Base-by-base conservation (phyloP, 371 early-diverging fungal genomes). In the Mortierella sp. region DNA sequence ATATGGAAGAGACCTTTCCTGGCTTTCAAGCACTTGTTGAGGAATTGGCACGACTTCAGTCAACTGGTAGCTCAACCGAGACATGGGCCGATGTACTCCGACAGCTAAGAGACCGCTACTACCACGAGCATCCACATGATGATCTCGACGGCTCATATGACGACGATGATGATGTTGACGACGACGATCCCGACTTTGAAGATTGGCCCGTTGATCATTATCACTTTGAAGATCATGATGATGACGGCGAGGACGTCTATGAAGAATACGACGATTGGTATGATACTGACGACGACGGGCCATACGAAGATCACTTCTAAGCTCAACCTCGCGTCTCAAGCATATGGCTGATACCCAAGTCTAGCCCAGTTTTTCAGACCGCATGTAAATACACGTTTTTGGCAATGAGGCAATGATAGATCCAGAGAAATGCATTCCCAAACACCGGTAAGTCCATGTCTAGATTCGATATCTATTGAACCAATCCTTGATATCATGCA, bases 261-360 rank as follows among this genome's bases (percentile, higher is more conserved):
- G 52, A 60, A 19, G 53, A 51, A 13, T 46, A 62, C 31, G 48
- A 25, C 1, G 44, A 46, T 21, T 17, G 14, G 21, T 58, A 44
- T 31, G 21, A 49, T 10, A 14, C 10, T 6, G 31, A 44, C 10
- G 43, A 49, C 28, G 14, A 12, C 17, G n/a, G 27, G 27, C 39
- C 44, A 43, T n/a, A n/a, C n/a, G n/a, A n/a, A n/a, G n/a, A n/a
- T n/a, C n/a, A n/a, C n/a, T n/a, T n/a, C n/a, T n/a, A n/a, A n/a
- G n/a, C n/a, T n/a, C n/a, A n/a, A n/a, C n/a, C n/a, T n/a, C n/a
- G n/a, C n/a, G n/a, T n/a, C n/a, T n/a, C n/a, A n/a, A n/a, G n/a
- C n/a, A n/a, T n/a, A 34, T 34, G 34, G 34, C 34, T 34, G 34
- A 34, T 34, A 34, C 34, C 34, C 34, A 34, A 34, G 34, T 34